phyloP scores from a whole-genome alignment of 208 protist genomes.

The Leishmania braziliensis region DNA sequence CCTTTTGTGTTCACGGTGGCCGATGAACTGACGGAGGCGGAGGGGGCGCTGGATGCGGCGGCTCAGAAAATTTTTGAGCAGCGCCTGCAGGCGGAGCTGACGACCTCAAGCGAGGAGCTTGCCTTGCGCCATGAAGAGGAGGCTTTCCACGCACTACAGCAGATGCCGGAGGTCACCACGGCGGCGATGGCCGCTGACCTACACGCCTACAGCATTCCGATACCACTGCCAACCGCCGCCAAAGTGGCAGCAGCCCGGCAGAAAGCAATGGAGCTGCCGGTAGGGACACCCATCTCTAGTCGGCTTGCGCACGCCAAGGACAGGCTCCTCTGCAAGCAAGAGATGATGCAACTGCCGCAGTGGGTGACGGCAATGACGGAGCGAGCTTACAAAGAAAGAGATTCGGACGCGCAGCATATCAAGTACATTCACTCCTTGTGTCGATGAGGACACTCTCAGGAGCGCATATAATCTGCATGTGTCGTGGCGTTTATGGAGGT shows the following conservation, averaged over 20 bases:
- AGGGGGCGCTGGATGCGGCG: slow-evolving; percentile 70
- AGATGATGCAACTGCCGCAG: slow-evolving; percentile 24
- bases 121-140: slow-evolving; percentile 84
- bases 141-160: slow-evolving; percentile 73
- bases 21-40: slow-evolving; percentile 82
- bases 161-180: slow-evolving; percentile 66
- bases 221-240: slow-evolving; percentile 54
- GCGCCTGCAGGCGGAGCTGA: slow-evolving; percentile 57
- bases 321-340: slow-evolving; percentile 39
- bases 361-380: slow-evolving; percentile 29
- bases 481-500: background rate
- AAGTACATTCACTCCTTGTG: slow-evolving; percentile 33
- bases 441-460: background rate
- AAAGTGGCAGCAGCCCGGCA: slow-evolving; percentile 47
- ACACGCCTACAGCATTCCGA: slow-evolving; percentile 52
- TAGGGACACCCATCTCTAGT: slow-evolving; percentile 36
- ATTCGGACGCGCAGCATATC: slow-evolving; percentile 32
- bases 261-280: slow-evolving; percentile 36
- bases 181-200: slow-evolving; percentile 31
- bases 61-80: slow-evolving; percentile 68
- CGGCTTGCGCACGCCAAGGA: slow-evolving; percentile 52
- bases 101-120: slow-evolving; percentile 56
- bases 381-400: slow-evolving; percentile 26
- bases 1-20: slow-evolving; percentile 79
- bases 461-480: background rate